A percentile compares a stretch with the other conserved stretches of the same genome.
These are phyloP conservation scores for Pharus latifolius DNA, from an alignment of 176 grass and related monocot genomes.

Conservation along the genomic window DNA sequence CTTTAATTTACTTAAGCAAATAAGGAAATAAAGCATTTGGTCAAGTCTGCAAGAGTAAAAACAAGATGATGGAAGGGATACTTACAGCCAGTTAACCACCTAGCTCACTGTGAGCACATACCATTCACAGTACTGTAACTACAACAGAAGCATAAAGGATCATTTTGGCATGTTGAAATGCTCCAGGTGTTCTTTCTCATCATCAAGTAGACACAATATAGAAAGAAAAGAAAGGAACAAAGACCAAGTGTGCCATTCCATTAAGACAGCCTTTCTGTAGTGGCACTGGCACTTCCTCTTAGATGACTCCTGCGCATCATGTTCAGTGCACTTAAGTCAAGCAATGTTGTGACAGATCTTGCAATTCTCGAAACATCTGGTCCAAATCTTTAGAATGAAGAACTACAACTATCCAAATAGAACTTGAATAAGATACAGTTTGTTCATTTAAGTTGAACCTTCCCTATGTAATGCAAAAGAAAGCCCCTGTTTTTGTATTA, in stretches of 20 bases:
- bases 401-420: neutral
- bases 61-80: neutral
- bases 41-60: neutral
- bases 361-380: neutral
- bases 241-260: neutral
- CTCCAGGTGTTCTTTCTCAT: neutral
- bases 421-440: neutral
- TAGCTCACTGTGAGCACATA: neutral
- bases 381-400: neutral
- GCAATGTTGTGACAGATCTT: neutral
- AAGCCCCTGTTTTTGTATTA: too few relatives aligned
- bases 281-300: conserved; percentile 1
- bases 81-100: too few relatives aligned
- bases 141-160: neutral
- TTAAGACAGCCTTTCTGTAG: conserved; percentile 2
- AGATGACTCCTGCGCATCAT: neutral
- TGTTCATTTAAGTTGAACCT: neutral
- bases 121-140: neutral
- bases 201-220: neutral
- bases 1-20: neutral
- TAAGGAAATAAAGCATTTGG: neutral
- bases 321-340: neutral
- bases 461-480: too few relatives aligned
- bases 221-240: neutral
- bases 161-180: neutral